Evolutionary conservation across 768 basidiomycete genomes (phyloP).

Genomic region (Kwoniella dendrophila): DNA sequence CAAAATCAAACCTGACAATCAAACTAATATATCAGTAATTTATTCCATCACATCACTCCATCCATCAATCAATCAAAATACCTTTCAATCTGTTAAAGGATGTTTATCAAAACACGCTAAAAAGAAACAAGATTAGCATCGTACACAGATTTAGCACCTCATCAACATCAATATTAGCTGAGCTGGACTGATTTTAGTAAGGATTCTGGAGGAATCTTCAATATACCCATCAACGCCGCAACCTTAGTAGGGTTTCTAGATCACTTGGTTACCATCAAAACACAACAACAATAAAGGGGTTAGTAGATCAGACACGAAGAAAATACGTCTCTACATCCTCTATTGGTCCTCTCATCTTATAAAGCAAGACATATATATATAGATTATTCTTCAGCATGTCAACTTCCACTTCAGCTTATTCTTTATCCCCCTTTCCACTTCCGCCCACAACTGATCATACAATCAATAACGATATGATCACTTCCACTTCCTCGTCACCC

Average conservation of each 20-base stretch:
- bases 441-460: background rate
- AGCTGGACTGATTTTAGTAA: too few relatives aligned
- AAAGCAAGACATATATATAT: background rate
- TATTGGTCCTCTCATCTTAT: background rate
- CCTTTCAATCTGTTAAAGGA: background rate
- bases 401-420: constrained; percentile 4
- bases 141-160: background rate
- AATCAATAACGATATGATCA: background rate
- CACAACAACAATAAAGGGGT: too few relatives aligned
- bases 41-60: background rate
- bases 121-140: background rate
- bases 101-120: background rate
- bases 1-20: background rate
- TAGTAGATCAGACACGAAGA: background rate
- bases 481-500: background rate
- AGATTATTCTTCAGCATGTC: background rate
- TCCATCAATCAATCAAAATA: background rate
- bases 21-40: too few relatives aligned
- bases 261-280: too few relatives aligned
- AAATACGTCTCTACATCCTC: background rate
- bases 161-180: background rate
- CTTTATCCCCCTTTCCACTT: background rate
- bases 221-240: background rate
- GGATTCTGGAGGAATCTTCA: background rate
- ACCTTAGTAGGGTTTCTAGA: too few relatives aligned